Evolutionary conservation across 768 basidiomycete genomes (phyloP), one percentile per base, ranked within the genome.

Genomic region (Termitomyces sp.): DNA sequence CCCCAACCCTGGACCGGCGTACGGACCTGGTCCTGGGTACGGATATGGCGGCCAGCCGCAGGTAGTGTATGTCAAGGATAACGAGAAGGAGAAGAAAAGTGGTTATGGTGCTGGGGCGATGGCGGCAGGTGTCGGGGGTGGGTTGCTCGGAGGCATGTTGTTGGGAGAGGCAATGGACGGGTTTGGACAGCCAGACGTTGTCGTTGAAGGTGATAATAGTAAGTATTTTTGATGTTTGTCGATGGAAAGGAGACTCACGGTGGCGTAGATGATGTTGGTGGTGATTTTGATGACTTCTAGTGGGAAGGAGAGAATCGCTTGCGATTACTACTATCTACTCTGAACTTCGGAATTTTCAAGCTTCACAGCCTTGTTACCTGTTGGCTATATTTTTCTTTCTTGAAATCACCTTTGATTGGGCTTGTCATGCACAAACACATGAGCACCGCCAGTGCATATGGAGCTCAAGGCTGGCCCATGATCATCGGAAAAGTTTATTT

Each of bases 11-110:
- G 32, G 12, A 10, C 47, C 16, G 28, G 47, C 10, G 18, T 48
- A 48, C 46, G 49, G 49, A 6, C 33, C 49, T 20, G 49, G 49
- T 6, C 38, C 52, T 4, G 52, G 26, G n/a, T 42, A 40, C 24
- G 54, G 69, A 33, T 64, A 60, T 18, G 68, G 69, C 30, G 54
- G 54, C 4, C 7, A 67, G 64, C 42, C 33, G 22, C 56, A 82
- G 82, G 10, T 71, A 74, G 42, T 82, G 84, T 13, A 70, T 79
- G 70, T 45, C 3, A 30, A 50, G 16, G 20, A 20, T 10, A 24
- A 55, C 22, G 38, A 55, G 12, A 40, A 55, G 38, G 36, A 53
- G 40, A 84, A 85, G 28, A 73, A 75, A 28, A 70, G 74, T 38
- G 51, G 54, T 43, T 36, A 28, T 44, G 53, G 52, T n/a, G 58